phyloP scores from a whole-genome alignment of 1,284 basidiomycete genomes.

The Apiotrichum akiyoshidainum region DNA sequence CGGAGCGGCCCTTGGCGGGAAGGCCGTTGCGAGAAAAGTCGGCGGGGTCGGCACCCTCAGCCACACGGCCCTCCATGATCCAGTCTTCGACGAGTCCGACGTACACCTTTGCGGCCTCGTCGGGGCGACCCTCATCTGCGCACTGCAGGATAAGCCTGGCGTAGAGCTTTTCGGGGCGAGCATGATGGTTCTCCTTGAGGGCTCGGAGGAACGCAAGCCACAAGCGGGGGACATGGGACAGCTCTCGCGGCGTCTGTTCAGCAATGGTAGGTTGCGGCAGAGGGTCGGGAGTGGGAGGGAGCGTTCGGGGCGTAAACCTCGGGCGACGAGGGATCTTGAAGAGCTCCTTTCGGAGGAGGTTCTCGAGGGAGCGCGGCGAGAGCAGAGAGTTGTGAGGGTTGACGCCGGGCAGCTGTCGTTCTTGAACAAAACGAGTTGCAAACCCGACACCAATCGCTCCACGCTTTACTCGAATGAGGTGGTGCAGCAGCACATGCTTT shows the following conservation, averaged over 20 bases:
- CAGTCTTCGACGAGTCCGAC: constrained; percentile 51
- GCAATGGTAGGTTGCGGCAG: constrained; percentile 19
- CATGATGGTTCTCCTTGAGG: constrained; percentile 34
- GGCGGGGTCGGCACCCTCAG: constrained; percentile 39
- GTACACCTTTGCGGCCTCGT: constrained; percentile 46
- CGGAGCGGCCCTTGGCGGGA: constrained; percentile 7
- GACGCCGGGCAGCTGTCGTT: background rate
- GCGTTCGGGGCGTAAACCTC: background rate
- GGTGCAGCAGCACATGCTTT: constrained; percentile 28
- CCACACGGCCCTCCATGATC: constrained; percentile 49
- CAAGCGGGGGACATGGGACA: background rate
- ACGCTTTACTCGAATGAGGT: constrained; percentile 25
- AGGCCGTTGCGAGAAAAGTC: constrained; percentile 36
- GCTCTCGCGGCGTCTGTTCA: constrained; percentile 16
- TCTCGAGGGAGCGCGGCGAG: constrained; percentile 1
- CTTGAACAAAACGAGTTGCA: constrained; percentile 3
- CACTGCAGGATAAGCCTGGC: constrained; percentile 28
- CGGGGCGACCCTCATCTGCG: constrained; percentile 29
- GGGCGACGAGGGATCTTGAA: background rate
- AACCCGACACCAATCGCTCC: background rate
- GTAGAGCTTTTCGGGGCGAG: constrained; percentile 35
- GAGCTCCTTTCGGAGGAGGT: background rate
- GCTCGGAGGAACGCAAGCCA: constrained; percentile 25
- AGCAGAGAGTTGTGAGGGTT: constrained; percentile 4
- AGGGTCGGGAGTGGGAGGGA: background rate